Base-by-base conservation (phyloP, 768 basidiomycete species). In the Leccinum arenicola region DNA sequence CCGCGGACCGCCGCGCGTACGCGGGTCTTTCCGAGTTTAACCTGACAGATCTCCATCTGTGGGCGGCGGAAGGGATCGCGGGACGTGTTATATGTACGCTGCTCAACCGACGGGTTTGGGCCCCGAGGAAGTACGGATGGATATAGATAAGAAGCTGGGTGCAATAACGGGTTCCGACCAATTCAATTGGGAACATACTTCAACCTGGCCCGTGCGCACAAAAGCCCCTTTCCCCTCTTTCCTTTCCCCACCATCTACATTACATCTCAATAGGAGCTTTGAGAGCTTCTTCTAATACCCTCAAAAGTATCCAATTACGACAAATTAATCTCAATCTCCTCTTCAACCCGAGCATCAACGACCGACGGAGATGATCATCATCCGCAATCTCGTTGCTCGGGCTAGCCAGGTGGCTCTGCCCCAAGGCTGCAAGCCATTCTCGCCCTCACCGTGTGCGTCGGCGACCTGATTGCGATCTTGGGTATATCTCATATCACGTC, bases 391-490 rank as follows among this genome's bases (percentile, higher is more conserved):
- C 10, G 12, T 43, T 45, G 38, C 54, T 50, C 51, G 59, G 33
- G 12, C 5, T 40, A 12, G 19, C 45, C 6, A 8, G 11, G 19
- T 8, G 10, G 19, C 19, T 11, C 6, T 21, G 4, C 61, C 64
- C 19, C 50, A 45, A 1, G 9, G 29, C 1, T 70, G 70, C 50
- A 52, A 36, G 19, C 57, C 61, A 14, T 60, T 66, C 35, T 54
- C 58, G 1, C 1, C 60, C 31, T 17, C 54, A 60, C 52, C 2
- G 62, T 72, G 4, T 70, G 70, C 15, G 14, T 70, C 4, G 69
- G 70, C 0, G 66, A 70, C 55, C 11, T 70, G 19, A 29, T 70
- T 40, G 62, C 57, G 3, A 66, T 72, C 40, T 3, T 70, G 8
- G 70, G 70, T 66, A 33, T 3, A 66, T 58, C 15, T 17, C 12